Conservation (phyloP, 176 grass and related monocot species). For the Carex scoparia region DNA sequence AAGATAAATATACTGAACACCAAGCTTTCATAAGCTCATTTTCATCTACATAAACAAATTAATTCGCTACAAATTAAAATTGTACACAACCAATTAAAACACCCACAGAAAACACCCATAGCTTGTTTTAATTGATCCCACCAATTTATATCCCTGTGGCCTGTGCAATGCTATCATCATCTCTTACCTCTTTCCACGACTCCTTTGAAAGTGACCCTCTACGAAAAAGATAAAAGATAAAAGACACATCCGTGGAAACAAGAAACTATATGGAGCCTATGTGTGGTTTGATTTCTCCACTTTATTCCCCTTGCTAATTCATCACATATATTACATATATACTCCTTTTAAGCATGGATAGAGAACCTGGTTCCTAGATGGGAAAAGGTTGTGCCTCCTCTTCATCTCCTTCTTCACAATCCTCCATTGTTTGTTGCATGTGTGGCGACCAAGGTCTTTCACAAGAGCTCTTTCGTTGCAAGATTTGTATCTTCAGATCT, state of each 20-base stretch:
- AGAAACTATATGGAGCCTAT: slow-evolving; percentile 4
- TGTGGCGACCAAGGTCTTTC: slow-evolving; percentile 79
- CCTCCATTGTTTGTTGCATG: slow-evolving; percentile 78
- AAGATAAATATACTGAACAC: neutral
- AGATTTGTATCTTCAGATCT: slow-evolving; percentile 51
- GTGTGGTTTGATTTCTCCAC: neutral
- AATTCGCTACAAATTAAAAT: neutral
- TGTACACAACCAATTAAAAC: neutral
- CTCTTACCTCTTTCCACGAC: slow-evolving; percentile 18
- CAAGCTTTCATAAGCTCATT: neutral
- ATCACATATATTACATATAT: neutral
- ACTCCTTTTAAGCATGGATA: neutral
- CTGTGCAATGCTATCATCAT: slow-evolving; percentile 16
- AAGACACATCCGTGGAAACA: slow-evolving; percentile 12
- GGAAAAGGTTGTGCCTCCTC: slow-evolving; percentile 15
- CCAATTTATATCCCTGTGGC: neutral
- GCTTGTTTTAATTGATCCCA: neutral
- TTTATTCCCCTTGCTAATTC: slow-evolving; percentile 22
- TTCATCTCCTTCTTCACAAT: slow-evolving; percentile 3
- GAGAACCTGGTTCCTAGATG: slow-evolving; percentile 14
- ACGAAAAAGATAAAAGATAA: slow-evolving; percentile 1
- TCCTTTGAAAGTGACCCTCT: slow-evolving; percentile 15
- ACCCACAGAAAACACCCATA: neutral
- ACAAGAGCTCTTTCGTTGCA: slow-evolving; percentile 70
- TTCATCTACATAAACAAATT: neutral